A percentile compares a stretch with the other conserved stretches of the same genome.
Conservation (phyloP, 164 flowering plant genomes). For the Vitis rotundifolia region DNA sequence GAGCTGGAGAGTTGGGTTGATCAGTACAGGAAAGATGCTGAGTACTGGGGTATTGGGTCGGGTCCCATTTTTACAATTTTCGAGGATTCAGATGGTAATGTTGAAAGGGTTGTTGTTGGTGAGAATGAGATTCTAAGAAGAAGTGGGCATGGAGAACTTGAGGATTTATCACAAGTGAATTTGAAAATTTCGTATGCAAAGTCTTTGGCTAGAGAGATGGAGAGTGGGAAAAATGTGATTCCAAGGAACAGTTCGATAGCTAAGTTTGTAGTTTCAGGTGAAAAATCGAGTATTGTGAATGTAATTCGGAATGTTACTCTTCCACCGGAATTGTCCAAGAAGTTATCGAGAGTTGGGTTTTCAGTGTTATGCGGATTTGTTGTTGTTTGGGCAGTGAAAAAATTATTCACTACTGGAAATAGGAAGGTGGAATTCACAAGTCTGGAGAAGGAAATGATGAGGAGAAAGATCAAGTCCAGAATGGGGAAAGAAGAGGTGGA, state of each 20-base stretch:
- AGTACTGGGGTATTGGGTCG: slow-evolving; percentile 79
- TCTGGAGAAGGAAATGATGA: slow-evolving; percentile 77
- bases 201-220: slow-evolving; percentile 61
- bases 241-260: slow-evolving; percentile 65
- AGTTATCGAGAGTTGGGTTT: slow-evolving; percentile 42
- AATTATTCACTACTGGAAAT: slow-evolving; percentile 30
- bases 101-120: slow-evolving; percentile 53
- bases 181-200: slow-evolving; percentile 52
- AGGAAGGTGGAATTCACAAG: slow-evolving; percentile 34
- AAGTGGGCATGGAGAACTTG: slow-evolving; percentile 24
- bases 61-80: slow-evolving; percentile 62
- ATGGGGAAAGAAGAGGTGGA: slow-evolving; percentile 51
- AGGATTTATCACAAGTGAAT: slow-evolving; percentile 35
- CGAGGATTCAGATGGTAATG: slow-evolving; percentile 57
- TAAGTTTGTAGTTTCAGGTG: slow-evolving; percentile 50
- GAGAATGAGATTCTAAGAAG: slow-evolving; percentile 72
- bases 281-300: slow-evolving; percentile 28
- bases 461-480: slow-evolving; percentile 69
- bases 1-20: slow-evolving; percentile 67
- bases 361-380: slow-evolving; percentile 44
- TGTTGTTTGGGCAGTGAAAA: slow-evolving; percentile 46
- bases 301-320: slow-evolving; percentile 24
- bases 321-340: slow-evolving; percentile 26
- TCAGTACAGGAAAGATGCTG: slow-evolving; percentile 65
- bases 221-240: slow-evolving; percentile 54